A percentile compares a stretch with the other conserved stretches of the same genome.
These are phyloP conservation scores for Mycena olivaceomarginata DNA, from an alignment of 768 basidiomycete genomes.

Conservation along the genomic window DNA sequence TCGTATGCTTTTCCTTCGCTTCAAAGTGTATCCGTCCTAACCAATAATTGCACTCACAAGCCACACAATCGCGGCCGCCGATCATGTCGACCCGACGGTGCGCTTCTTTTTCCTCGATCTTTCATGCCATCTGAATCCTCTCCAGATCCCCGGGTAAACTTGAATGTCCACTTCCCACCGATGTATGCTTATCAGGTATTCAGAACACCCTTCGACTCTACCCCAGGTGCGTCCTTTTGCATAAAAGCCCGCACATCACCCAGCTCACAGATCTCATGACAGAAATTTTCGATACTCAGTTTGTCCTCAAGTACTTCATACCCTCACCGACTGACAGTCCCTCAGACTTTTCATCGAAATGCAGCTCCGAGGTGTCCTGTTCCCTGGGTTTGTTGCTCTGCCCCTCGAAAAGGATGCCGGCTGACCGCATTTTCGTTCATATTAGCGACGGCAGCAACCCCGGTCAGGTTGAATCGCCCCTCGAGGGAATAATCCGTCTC, in stretches of 20 bases:
- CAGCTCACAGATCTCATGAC: too few relatives aligned
- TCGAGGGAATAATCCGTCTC: conserved; percentile 46
- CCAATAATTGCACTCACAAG: conserved; percentile 12
- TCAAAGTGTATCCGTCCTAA: not conserved
- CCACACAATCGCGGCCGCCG: conserved; percentile 53
- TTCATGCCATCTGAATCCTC: conserved; percentile 26
- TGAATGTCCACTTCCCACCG: conserved; percentile 30
- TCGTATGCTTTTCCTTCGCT: conserved; percentile 45
- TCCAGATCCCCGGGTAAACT: conserved; percentile 40
- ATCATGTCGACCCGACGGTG: conserved; percentile 54
- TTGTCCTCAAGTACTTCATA: not conserved
- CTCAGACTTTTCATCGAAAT: conserved; percentile 54
- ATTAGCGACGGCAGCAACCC: conserved; percentile 41
- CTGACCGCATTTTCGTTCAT: too few relatives aligned
- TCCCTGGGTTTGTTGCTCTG: conserved; percentile 47
- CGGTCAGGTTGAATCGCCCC: conserved; percentile 44
- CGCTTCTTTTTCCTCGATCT: conserved; percentile 12
- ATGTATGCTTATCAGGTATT: conserved; percentile 26
- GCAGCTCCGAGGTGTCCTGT: conserved; percentile 51
- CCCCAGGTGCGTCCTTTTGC: conserved; percentile 49
- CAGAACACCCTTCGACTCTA: conserved; percentile 67
- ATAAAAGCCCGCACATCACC: too few relatives aligned
- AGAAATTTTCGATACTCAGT: conserved; percentile 63
- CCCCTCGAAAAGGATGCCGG: too few relatives aligned
- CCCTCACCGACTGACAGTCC: not conserved